A percentile compares a stretch with the other conserved stretches of the same genome.
These are phyloP conservation scores for Ophiocordyceps robertsii DNA, from an alignment of 2,329 filamentous ascomycete genomes.

Conservation along the genomic window DNA sequence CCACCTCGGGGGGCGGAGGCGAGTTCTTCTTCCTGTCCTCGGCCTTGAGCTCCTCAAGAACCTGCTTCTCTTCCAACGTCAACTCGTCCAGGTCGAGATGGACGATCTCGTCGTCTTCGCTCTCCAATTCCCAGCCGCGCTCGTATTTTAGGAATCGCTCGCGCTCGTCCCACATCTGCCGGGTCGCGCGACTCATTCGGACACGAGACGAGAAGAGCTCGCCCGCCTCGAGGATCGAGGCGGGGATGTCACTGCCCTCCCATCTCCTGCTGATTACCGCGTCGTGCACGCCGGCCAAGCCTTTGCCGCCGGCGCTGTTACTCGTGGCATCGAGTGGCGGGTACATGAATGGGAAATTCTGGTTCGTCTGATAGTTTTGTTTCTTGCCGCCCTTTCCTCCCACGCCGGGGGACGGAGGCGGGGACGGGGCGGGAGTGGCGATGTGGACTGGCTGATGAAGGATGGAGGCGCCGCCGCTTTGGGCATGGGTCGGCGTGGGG, in stretches of 20 bases:
- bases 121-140: slow-evolving; percentile 61
- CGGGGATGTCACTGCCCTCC: slow-evolving; percentile 89
- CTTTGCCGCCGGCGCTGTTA: slow-evolving; percentile 84
- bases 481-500: slow-evolving; percentile 37
- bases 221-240: slow-evolving; percentile 89
- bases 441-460: slow-evolving; percentile 95
- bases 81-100: slow-evolving; percentile 32
- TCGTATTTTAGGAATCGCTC: slow-evolving; percentile 87
- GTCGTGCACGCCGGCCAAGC: slow-evolving; percentile 67
- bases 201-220: slow-evolving; percentile 83
- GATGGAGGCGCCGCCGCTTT: slow-evolving; percentile 59
- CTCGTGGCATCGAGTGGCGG: slow-evolving; percentile 81
- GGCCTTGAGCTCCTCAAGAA: slow-evolving; percentile 26
- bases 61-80: slow-evolving; percentile 24
- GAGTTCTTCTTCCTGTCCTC: slow-evolving; percentile 14
- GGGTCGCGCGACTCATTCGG: slow-evolving; percentile 79
- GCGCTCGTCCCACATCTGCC: slow-evolving; percentile 88
- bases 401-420: slow-evolving; percentile 75
- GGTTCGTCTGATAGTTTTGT: slow-evolving; percentile 98
- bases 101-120: slow-evolving; percentile 31
- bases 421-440: slow-evolving; percentile 92
- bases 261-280: slow-evolving; percentile 69
- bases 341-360: slow-evolving; percentile 96
- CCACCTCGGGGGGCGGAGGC: slow-evolving; percentile 9
- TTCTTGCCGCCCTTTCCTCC: slow-evolving; percentile 94